Evolutionary conservation across 2,329 filamentous ascomycete genomes (phyloP), one percentile per base, ranked within the genome.

Genomic region (Botrytis aclada): DNA sequence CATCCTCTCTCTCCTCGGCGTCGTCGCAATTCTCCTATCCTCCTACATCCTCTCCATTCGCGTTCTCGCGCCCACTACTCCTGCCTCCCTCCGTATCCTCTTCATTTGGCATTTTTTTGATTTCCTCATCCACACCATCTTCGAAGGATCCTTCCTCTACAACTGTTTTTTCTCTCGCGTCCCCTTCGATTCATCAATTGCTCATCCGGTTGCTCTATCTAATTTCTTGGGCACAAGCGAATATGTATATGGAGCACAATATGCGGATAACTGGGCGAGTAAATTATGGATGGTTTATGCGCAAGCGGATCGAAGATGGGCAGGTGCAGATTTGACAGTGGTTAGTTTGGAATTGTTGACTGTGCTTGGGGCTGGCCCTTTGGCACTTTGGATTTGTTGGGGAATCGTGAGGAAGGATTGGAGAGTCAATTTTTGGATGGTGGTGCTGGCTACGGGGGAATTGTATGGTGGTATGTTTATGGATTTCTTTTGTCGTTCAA

Each of bases 71-170:
- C n/a, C 66, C 10, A 41, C 56, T 16, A 78, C 76, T 2, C 74
- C 87, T 1, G 81, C 84, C 54, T 88, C 89, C 69, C 86, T 87
- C 72, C 93, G 94, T 75, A 84, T 93, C 80, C 90, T 98, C 76
- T 97, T 97, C 86, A 88, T 97, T 83, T 98, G 95, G 95, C 95
- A 98, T 84, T 88, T 93, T 54, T 97, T 97, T 84, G 95, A 98
- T 82, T 93, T 93, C 45, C 87, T 98, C 61, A 95, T 95, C 79
- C 96, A 99, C 84, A 89, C 97, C 83, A 86, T 94, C 81, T 92
- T 98, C 81, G 95, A 98, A 84, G 95, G 94, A 71, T 92, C 90
- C 79, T 98, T 94, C 83, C 89, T 98, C 37, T 98, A 94, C 86
- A 93, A 97, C 84, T 97, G 93, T 85, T 97, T 98, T 87, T 95